Conservation (phyloP, 345 rosid genomes). For the Citropsis articulata region DNA sequence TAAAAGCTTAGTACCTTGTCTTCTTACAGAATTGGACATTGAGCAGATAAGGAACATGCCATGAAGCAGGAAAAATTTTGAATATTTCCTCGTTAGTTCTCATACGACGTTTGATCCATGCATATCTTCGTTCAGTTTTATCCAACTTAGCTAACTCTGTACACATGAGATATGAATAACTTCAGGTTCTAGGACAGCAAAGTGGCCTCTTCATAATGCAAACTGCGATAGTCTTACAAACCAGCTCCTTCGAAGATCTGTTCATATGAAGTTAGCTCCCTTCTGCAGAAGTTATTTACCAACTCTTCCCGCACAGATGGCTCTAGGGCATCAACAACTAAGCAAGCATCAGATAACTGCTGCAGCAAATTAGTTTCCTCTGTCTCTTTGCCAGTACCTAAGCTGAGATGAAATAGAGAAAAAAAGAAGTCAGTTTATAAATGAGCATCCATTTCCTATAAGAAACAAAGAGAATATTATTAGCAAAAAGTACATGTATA, state of each 20-base stretch:
- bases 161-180: conserved; percentile 5
- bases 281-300: conserved; percentile 95
- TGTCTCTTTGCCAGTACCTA: conserved; percentile 97
- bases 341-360: conserved; percentile 91
- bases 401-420: conserved; percentile 52
- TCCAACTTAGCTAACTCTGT: conserved; percentile 94
- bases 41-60: conserved; percentile 96
- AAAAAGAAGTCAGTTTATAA: background rate
- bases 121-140: conserved; percentile 91
- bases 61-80: conserved; percentile 90
- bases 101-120: conserved; percentile 97
- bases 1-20: conserved; percentile 55
- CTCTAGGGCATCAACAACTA: conserved; percentile 97
- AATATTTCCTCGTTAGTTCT: conserved; percentile 95
- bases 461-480: background rate
- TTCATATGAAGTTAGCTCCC: conserved; percentile 96
- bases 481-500: background rate
- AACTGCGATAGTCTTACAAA: conserved; percentile 27
- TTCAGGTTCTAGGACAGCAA: background rate
- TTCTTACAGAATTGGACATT: conserved; percentile 95
- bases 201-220: conserved; percentile 7
- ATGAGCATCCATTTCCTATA: background rate
- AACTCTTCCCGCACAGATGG: conserved; percentile 98
- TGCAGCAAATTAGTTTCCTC: conserved; percentile 87
- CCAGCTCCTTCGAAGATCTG: conserved; percentile 99